Evolutionary conservation across 176 grass and related monocot species (phyloP), one percentile per base, ranked within the genome.

Genomic region (Oryza officinalis): DNA sequence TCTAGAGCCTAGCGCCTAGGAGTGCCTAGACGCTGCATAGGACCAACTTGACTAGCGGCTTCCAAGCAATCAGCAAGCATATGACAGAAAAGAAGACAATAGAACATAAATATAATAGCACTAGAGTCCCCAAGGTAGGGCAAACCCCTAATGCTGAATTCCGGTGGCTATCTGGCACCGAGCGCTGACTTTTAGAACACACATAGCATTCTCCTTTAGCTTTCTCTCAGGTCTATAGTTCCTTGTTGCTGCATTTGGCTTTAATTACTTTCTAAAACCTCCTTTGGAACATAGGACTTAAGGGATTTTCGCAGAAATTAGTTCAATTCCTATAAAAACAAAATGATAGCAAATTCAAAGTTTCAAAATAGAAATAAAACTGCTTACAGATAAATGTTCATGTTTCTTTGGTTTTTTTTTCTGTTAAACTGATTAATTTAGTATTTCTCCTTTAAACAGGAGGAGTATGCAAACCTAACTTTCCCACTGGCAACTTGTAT

Each of bases 401-500:
- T 80, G 33, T 71, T 88, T 72, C 12, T 2, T 50, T 65, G 13
- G 8, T 8, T 69, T 80, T 8, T 69, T 80, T 32, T 61, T 69
- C 6, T 61, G 8, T 20, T 78, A 11, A 30, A 57, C 52, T 59
- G 27, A 75, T 65, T 33, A 45, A 27, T 27, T 80, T 65, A 41
- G 27, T 57, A 35, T 88, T 90, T 80, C 26, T 67, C 79, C 8
- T 25, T 61, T 44, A 64, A 15, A 63, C 85, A 93, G 89, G 73
- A 84, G 65, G 75, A 87, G 80, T 83, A 98, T 46, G 79, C 73
- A 27, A 86, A 91, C 35, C 85, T 93, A 23, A 93, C 67, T 52
- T 92, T 98, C 43, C 96, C 96, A 59, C 27, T 95, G 35, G 96
- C 93, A 18, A 91, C 84, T 18, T 98, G 96, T 57, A 88, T 98